A percentile compares a stretch with the other conserved stretches of the same genome.
Evolutionary conservation across 768 basidiomycete species (phyloP).

Genomic region (Rhodosporidiobolus sp.): DNA sequence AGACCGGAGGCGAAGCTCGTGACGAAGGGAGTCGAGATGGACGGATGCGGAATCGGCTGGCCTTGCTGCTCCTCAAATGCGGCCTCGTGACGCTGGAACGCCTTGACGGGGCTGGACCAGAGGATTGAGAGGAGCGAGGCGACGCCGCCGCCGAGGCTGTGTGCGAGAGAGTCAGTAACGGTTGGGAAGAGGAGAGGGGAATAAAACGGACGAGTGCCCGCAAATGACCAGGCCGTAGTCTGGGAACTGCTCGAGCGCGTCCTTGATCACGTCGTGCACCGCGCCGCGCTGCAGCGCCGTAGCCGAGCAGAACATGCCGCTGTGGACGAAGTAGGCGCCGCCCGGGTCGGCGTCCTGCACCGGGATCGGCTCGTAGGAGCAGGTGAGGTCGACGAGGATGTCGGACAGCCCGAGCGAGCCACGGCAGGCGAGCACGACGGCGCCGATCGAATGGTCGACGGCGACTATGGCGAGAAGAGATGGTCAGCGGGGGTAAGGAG

Average conservation of each 20-base stretch:
- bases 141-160: constrained; percentile 50
- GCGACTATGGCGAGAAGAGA: constrained; percentile 44
- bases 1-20: constrained; percentile 47
- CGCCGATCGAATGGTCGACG: constrained; percentile 47
- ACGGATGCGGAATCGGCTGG: constrained; percentile 32
- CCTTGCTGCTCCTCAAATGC: neutral
- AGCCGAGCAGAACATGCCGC: constrained; percentile 39
- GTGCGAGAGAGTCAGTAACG: neutral
- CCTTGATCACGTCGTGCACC: constrained; percentile 47
- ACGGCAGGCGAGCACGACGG: constrained; percentile 47
- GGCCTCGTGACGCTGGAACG: constrained; percentile 6
- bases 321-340: constrained; percentile 48
- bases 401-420: constrained; percentile 50
- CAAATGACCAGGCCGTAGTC: constrained; percentile 49
- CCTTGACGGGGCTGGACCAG: constrained; percentile 42
- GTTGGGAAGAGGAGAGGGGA: neutral
- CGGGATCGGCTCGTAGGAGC: constrained; percentile 47
- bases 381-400: constrained; percentile 51
- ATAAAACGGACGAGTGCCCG: constrained; percentile 46
- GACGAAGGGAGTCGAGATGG: constrained; percentile 47
- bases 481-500: neutral
- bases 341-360: constrained; percentile 45
- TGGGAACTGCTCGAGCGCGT: constrained; percentile 47
- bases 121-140: constrained; percentile 48
- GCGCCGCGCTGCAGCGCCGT: constrained; percentile 44